phyloP scores from a whole-genome alignment of 805 yeast genomes.

The Wickerhamiella kazuoi region DNA sequence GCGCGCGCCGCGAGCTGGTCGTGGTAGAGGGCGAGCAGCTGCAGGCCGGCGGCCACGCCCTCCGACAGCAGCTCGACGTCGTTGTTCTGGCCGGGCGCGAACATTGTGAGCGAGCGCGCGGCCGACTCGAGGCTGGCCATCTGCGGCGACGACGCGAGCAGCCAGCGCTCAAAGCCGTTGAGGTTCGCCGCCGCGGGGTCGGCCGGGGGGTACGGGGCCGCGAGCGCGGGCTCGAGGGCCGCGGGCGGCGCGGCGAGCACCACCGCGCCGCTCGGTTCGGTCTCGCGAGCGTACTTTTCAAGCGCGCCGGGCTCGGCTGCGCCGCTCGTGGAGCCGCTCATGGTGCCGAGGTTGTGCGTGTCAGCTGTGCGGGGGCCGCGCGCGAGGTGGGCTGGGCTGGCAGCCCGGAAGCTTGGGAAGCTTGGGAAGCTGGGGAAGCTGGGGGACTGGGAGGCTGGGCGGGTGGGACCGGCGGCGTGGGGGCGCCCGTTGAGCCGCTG shows the following conservation, averaged over 20 bases:
- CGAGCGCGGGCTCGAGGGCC: too few relatives aligned
- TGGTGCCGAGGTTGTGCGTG: not conserved
- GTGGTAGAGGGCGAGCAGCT: constrained; percentile 23
- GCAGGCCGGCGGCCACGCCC: constrained; percentile 19
- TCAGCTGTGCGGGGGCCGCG: too few relatives aligned
- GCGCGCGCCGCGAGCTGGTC: constrained; percentile 26
- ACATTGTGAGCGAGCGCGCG: constrained; percentile 19
- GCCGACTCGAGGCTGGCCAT: constrained; percentile 24
- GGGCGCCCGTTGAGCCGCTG: too few relatives aligned
- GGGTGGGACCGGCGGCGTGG: too few relatives aligned
- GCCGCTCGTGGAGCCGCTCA: not conserved
- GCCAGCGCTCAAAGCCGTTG: constrained; percentile 15
- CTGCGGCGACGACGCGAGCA: constrained; percentile 22
- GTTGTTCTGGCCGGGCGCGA: constrained; percentile 25
- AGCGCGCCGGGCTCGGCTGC: too few relatives aligned
- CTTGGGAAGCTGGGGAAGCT: too few relatives aligned
- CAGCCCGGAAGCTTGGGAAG: too few relatives aligned
- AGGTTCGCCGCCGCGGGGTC: not conserved
- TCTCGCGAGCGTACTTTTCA: too few relatives aligned
- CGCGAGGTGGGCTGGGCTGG: too few relatives aligned
- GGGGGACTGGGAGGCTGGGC: too few relatives aligned
- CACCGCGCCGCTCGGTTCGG: not conserved
- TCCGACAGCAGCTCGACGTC: constrained; percentile 25
- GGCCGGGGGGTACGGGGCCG: too few relatives aligned
- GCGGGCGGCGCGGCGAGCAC: not conserved